Evolutionary conservation across 805 yeast genomes (phyloP).

Genomic region (Kazachstania taianensis): DNA sequence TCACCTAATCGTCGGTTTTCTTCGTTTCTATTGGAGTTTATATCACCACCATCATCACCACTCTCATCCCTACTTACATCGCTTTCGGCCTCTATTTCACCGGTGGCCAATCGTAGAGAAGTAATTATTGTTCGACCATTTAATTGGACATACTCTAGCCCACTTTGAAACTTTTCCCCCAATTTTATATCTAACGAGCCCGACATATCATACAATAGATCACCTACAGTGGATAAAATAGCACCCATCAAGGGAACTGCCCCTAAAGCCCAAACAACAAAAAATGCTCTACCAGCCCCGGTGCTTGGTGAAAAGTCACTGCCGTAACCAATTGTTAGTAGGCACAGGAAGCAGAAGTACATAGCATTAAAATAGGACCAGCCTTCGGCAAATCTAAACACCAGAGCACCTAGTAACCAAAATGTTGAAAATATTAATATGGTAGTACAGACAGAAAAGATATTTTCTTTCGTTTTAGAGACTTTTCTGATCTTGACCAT

Average conservation of each 20-base stretch:
- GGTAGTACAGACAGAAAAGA: constrained; percentile 33
- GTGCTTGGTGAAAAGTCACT: constrained; percentile 62
- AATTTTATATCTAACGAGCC: constrained; percentile 14
- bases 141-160: constrained; percentile 7
- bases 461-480: constrained; percentile 33
- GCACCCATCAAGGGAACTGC: constrained; percentile 87
- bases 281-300: constrained; percentile 60
- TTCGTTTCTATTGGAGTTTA: neutral
- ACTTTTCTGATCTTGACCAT: constrained; percentile 44
- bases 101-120: constrained; percentile 1
- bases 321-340: constrained; percentile 81
- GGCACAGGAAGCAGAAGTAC: constrained; percentile 69
- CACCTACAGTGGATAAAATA: constrained; percentile 63
- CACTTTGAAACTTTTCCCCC: constrained; percentile 9
- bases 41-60: neutral
- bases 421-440: constrained; percentile 41
- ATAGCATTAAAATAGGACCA: constrained; percentile 66
- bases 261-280: constrained; percentile 67
- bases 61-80: constrained; percentile 1
- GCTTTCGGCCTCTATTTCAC: neutral
- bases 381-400: constrained; percentile 47
- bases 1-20: neutral
- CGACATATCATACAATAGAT: constrained; percentile 27
- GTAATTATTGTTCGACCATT: constrained; percentile 6
- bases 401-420: constrained; percentile 66